Evolutionary conservation across 306 rosid genomes (phyloP).

Genomic region (Psophocarpus tetragonolobus): DNA sequence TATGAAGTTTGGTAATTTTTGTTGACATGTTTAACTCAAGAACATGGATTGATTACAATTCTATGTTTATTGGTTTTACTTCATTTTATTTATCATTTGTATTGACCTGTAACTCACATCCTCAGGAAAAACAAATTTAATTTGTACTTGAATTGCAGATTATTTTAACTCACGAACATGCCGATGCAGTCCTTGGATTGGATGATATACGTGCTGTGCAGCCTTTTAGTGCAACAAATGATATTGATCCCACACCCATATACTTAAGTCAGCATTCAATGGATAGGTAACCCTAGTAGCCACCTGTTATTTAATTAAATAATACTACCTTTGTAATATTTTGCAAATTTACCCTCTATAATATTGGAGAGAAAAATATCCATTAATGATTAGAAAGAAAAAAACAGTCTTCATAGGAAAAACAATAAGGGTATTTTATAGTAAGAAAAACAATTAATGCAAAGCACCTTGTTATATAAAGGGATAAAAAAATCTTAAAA

Average conservation of each 20-base stretch:
- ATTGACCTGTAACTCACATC: slow-evolving; percentile 2
- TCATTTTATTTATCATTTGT: slow-evolving; percentile 3
- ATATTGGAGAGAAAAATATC: too few relatives aligned
- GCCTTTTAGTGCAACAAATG: slow-evolving; percentile 80
- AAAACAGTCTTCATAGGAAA: too few relatives aligned
- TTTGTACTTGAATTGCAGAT: slow-evolving; percentile 61
- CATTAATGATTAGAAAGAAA: too few relatives aligned
- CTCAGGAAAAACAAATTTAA: slow-evolving; percentile 16
- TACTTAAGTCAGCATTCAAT: slow-evolving; percentile 77
- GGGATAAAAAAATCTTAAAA: too few relatives aligned
- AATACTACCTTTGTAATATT: too few relatives aligned
- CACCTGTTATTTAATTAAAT: background rate
- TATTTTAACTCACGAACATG: slow-evolving; percentile 97
- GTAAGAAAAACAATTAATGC: too few relatives aligned
- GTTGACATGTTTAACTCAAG: slow-evolving; percentile 10
- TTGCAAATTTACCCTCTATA: too few relatives aligned
- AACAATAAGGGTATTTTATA: too few relatives aligned
- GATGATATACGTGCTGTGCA: slow-evolving; percentile 94
- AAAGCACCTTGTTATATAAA: too few relatives aligned
- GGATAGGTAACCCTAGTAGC: slow-evolving; percentile 67
- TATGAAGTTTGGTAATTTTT: slow-evolving; percentile 8
- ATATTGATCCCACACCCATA: slow-evolving; percentile 84
- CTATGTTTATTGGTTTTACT: slow-evolving; percentile 5
- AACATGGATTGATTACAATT: background rate
- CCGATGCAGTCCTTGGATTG: slow-evolving; percentile 99